Evolutionary conservation across 306 rosid genomes (phyloP).

Genomic region (Medicago arabica): DNA sequence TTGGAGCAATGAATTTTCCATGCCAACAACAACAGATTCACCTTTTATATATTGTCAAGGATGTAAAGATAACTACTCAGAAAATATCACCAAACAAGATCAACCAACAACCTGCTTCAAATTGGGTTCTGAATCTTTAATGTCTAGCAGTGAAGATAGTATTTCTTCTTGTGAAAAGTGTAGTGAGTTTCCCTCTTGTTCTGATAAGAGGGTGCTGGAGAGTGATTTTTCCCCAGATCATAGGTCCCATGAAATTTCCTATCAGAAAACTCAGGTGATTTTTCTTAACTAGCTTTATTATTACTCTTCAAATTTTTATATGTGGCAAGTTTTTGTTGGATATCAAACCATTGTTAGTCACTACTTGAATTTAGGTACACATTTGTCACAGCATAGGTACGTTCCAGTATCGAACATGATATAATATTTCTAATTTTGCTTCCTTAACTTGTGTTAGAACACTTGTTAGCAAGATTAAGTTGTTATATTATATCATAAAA

Average conservation of each 20-base stretch:
- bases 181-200: not conserved
- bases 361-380: too few species aligned
- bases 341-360: too few species aligned
- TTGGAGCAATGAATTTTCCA: slow-evolving; percentile 23
- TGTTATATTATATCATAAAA: too few species aligned
- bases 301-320: not conserved
- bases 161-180: slow-evolving; percentile 14
- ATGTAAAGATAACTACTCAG: not conserved
- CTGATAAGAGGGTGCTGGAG: not conserved
- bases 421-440: too few species aligned
- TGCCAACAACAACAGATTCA: not conserved
- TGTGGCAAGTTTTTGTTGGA: too few species aligned
- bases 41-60: not conserved
- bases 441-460: too few species aligned
- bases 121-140: slow-evolving; percentile 4
- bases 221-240: not conserved
- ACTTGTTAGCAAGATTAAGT: too few species aligned
- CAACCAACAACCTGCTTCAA: slow-evolving; percentile 11
- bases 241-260: slow-evolving; percentile 8
- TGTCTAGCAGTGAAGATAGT: slow-evolving; percentile 18
- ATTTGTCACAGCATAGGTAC: not conserved
- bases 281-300: not conserved
- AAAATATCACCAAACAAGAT: not conserved
- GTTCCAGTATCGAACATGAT: not conserved
- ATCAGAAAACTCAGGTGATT: slow-evolving; percentile 8